Evolutionary conservation across 2,329 filamentous ascomycete species (phyloP).

Genomic region (Beauveria rudraprayagi): DNA sequence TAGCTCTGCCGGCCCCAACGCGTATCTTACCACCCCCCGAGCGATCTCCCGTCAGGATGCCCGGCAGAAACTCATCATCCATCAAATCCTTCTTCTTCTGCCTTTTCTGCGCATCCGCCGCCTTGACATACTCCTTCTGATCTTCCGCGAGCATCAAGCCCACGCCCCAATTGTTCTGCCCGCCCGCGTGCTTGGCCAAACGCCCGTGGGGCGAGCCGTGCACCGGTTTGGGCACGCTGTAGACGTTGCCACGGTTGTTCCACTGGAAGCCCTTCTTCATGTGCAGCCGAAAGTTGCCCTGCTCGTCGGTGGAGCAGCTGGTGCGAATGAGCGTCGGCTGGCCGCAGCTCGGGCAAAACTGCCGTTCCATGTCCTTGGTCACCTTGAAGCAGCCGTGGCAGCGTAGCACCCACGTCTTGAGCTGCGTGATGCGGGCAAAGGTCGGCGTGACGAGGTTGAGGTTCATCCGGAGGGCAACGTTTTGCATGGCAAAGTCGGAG

Average conservation of each 20-base stretch:
- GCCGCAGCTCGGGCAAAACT: slow-evolving; percentile 90
- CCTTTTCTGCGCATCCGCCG: slow-evolving; percentile 55
- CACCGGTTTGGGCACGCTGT: slow-evolving; percentile 84
- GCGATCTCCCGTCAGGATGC: slow-evolving; percentile 74
- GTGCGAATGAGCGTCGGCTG: slow-evolving; percentile 79
- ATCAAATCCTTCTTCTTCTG: slow-evolving; percentile 73
- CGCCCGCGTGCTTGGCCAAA: slow-evolving; percentile 58
- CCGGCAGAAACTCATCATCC: slow-evolving; percentile 89
- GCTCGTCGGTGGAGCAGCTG: slow-evolving; percentile 72
- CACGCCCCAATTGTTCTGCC: slow-evolving; percentile 79
- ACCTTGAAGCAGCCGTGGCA: slow-evolving; percentile 91
- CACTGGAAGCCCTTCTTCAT: slow-evolving; percentile 93
- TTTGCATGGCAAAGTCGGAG: slow-evolving; percentile 96
- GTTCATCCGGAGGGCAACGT: slow-evolving; percentile 90
- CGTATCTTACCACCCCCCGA: slow-evolving; percentile 58
- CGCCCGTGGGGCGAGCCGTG: slow-evolving; percentile 76
- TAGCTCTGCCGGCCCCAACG: slow-evolving; percentile 76
- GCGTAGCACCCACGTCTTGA: slow-evolving; percentile 83
- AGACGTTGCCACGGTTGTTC: slow-evolving; percentile 89
- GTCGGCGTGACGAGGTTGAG: slow-evolving; percentile 76
- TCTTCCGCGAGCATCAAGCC: slow-evolving; percentile 84
- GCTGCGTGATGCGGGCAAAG: slow-evolving; percentile 69
- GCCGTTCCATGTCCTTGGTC: slow-evolving; percentile 74
- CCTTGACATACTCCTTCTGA: slow-evolving; percentile 81
- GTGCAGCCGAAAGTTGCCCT: slow-evolving; percentile 76